Evolutionary conservation across 352 stramenopile genomes (phyloP).

Genomic region (Thalassiosira pacifica): DNA sequence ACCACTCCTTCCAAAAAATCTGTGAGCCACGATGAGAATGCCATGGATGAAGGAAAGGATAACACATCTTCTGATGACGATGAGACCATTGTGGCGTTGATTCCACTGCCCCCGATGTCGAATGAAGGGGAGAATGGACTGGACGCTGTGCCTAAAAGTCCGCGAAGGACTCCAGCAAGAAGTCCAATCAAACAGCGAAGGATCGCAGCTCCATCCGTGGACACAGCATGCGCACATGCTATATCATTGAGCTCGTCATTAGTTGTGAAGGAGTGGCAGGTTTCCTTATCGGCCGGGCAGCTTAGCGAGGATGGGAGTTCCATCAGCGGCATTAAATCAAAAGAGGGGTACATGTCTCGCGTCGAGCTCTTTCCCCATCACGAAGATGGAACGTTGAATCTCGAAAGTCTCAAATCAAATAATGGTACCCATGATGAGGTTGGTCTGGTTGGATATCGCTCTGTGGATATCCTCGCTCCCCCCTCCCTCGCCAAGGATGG

Average conservation of each 20-base stretch:
- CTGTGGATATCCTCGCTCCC: constrained; percentile 18
- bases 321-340: background rate
- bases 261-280: constrained; percentile 27
- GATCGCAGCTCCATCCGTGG: constrained; percentile 24
- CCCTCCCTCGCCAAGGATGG: constrained; percentile 15
- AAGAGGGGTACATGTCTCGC: constrained; percentile 19
- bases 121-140: background rate
- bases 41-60: background rate
- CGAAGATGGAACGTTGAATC: constrained; percentile 23
- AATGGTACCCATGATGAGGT: background rate
- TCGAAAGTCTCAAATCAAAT: background rate
- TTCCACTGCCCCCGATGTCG: constrained; percentile 20
- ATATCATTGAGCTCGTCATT: constrained; percentile 36
- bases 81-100: constrained; percentile 42
- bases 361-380: background rate
- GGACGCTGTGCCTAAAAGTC: background rate
- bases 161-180: background rate
- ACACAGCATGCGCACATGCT: background rate
- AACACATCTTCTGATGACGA: constrained; percentile 3
- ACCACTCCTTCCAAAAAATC: constrained; percentile 43
- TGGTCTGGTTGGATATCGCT: constrained; percentile 22
- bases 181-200: constrained; percentile 27
- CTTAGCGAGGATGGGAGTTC: background rate
- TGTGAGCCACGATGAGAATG: background rate
- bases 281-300: constrained; percentile 10